A percentile compares a stretch with the other conserved stretches of the same genome.
Evolutionary conservation across 2,329 filamentous ascomycete species (phyloP).

Genomic region (Trichoderma polysporum): DNA sequence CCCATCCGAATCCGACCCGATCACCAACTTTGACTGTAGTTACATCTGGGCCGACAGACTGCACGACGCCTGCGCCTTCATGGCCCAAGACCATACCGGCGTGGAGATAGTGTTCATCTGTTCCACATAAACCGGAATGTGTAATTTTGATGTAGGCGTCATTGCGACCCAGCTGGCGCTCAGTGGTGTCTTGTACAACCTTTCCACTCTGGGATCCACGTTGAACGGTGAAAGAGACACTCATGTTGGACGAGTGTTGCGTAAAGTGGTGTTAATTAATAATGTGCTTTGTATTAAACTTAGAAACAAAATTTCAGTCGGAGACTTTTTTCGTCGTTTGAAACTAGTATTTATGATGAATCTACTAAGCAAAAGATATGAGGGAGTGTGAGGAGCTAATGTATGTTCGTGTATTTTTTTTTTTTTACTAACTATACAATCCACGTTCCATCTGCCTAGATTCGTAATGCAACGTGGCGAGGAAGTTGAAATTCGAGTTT

Average conservation of each 20-base stretch:
- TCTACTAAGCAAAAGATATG: not conserved
- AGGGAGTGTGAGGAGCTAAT: not conserved
- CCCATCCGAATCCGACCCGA: constrained; percentile 13
- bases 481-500: not conserved
- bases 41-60: constrained; percentile 36
- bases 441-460: not conserved
- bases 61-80: constrained; percentile 42
- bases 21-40: constrained; percentile 33
- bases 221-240: constrained; percentile 3
- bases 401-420: not conserved
- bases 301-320: not conserved
- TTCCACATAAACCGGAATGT: constrained; percentile 26
- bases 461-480: not conserved
- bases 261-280: not conserved
- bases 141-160: constrained; percentile 22
- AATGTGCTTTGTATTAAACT: not conserved
- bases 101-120: constrained; percentile 22
- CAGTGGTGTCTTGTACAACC: not conserved
- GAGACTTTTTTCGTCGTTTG: not conserved
- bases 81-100: constrained; percentile 35
- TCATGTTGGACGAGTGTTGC: not conserved
- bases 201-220: constrained; percentile 1
- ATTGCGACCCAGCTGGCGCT: not conserved
- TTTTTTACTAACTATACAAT: not conserved
- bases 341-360: not conserved